Evolutionary conservation across 306 rosid genomes (phyloP), one percentile per base, ranked within the genome.

Genomic region (Prinsepia uniflora): DNA sequence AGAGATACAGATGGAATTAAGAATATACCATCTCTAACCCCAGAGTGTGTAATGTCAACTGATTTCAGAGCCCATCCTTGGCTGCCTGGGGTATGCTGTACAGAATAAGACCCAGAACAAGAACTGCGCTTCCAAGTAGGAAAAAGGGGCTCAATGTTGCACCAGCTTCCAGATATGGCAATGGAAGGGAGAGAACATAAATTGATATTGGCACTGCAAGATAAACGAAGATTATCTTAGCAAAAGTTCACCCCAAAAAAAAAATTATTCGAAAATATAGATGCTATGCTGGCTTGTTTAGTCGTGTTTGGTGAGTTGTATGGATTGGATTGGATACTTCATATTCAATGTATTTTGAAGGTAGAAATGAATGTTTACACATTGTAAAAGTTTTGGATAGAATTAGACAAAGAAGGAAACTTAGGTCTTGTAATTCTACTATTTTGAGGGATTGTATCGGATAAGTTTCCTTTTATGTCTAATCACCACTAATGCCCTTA

Each of bases 131-230:
- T 36, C 96, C 98, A 13, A 82, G 79, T 66, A 92, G 79, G 63
- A 92, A 92, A 44, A 84, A 79, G 40, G 96, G 96, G 72, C 98
- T 88, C 80, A 92, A 74, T 67, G 67, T 76, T 76, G 96, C 74
- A 73, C 83, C 83, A 50, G 53, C 76, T 2, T 86, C 84, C 76
- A 92, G 90, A 85, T 85, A 92, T 56, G 98, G 98, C 84, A 92
- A 75, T 65, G 93, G 96, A 55, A 82, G 86, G 57, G 98, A 88
- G 72, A 90, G 96, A 69, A 87, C 66, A 65, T 79, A 90, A 71
- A 92, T 85, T 49, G 96, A 82, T 72, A 88, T 65, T 7, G 98
- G 96, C 83, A 90, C 98, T 92, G 91, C 88, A 88, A 75, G 78
- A 77, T 34, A 48, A 65, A 50, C 50, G 22, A 63, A 78, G 30